These are phyloP conservation scores for Thyridium curvatum DNA, from an alignment of 2,329 filamentous ascomycete genomes.

Conservation along the genomic window DNA sequence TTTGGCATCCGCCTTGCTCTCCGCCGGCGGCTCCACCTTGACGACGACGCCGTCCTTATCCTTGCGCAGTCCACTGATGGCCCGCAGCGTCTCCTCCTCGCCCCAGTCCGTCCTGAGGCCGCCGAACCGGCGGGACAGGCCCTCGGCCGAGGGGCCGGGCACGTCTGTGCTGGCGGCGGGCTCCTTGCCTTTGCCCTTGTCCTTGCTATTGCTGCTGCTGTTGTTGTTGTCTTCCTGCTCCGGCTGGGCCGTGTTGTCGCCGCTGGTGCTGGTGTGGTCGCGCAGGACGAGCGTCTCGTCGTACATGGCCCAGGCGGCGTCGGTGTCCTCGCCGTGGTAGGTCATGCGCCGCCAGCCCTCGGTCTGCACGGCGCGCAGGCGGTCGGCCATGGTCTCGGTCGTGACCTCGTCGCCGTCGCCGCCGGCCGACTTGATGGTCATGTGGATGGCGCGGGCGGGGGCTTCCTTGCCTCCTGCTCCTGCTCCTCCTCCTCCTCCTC, in stretches of 20 bases:
- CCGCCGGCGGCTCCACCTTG: slow-evolving; percentile 7
- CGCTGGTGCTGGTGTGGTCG: slow-evolving; percentile 4
- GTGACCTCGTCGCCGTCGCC: slow-evolving; percentile 52
- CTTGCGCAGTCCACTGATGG: slow-evolving; percentile 34
- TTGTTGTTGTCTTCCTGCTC: slow-evolving; percentile 13
- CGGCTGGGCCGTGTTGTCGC: slow-evolving; percentile 4
- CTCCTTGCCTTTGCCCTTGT: slow-evolving; percentile 19
- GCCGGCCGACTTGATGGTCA: slow-evolving; percentile 74
- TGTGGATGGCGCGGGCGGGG: slow-evolving; percentile 72
- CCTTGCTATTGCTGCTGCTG: slow-evolving; percentile 12
- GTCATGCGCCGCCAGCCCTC: slow-evolving; percentile 76
- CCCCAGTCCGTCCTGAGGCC: slow-evolving; percentile 34
- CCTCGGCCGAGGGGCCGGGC: slow-evolving; percentile 3
- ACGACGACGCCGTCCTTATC: neutral
- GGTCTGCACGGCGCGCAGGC: slow-evolving; percentile 70
- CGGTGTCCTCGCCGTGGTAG: slow-evolving; percentile 76
- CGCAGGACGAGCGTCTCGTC: slow-evolving; percentile 62
- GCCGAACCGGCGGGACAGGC: slow-evolving; percentile 30
- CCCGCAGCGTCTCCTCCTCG: slow-evolving; percentile 36
- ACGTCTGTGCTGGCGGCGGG: too few species aligned
- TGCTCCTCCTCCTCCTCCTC: slow-evolving; percentile 14
- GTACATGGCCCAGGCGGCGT: slow-evolving; percentile 70
- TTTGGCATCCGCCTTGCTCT: slow-evolving; percentile 2
- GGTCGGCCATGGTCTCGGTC: slow-evolving; percentile 66
- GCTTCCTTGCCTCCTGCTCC: slow-evolving; percentile 15